Evolutionary conservation across 1,139 yeast species (phyloP).

Genomic region (Petasospora fabianii): DNA sequence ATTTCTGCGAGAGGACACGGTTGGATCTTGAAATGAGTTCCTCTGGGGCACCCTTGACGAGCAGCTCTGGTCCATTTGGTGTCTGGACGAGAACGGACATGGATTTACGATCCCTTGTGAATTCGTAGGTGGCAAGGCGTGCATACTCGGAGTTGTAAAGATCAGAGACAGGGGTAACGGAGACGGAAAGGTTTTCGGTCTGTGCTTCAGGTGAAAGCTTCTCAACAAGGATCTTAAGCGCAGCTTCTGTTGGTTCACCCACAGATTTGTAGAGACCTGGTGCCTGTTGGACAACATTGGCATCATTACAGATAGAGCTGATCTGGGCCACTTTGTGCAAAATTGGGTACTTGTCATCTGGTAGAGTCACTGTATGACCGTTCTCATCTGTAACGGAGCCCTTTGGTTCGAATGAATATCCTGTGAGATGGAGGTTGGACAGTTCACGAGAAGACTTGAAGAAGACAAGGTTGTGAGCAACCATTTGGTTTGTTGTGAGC

Average conservation of each 20-base stretch:
- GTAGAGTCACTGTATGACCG: slow-evolving; percentile 23
- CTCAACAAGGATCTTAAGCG: slow-evolving; percentile 62
- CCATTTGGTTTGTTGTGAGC: slow-evolving; percentile 76
- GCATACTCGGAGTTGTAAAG: slow-evolving; percentile 21
- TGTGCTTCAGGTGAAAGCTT: slow-evolving; percentile 37
- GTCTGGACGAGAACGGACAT: slow-evolving; percentile 42
- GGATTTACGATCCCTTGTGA: slow-evolving; percentile 46
- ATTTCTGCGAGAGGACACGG: slow-evolving; percentile 32
- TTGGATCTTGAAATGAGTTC: slow-evolving; percentile 39
- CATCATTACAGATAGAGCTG: slow-evolving; percentile 34
- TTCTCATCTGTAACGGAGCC: slow-evolving; percentile 36
- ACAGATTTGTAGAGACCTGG: slow-evolving; percentile 21
- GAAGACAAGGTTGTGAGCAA: slow-evolving; percentile 44
- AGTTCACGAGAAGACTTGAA: slow-evolving; percentile 17
- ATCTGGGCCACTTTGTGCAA: slow-evolving; percentile 30
- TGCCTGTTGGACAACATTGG: slow-evolving; percentile 28
- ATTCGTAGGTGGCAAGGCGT: slow-evolving; percentile 30
- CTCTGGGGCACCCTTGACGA: slow-evolving; percentile 56
- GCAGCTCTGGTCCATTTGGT: slow-evolving; percentile 29
- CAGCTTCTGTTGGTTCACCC: slow-evolving; percentile 85
- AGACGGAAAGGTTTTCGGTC: slow-evolving; percentile 3
- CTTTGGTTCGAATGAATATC: slow-evolving; percentile 31
- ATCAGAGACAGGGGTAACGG: slow-evolving; percentile 26
- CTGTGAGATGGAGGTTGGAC: slow-evolving; percentile 18
- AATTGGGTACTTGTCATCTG: slow-evolving; percentile 30